phyloP scores from a whole-genome alignment of 139 green algal genomes.

The Coelastrella sp. region DNA sequence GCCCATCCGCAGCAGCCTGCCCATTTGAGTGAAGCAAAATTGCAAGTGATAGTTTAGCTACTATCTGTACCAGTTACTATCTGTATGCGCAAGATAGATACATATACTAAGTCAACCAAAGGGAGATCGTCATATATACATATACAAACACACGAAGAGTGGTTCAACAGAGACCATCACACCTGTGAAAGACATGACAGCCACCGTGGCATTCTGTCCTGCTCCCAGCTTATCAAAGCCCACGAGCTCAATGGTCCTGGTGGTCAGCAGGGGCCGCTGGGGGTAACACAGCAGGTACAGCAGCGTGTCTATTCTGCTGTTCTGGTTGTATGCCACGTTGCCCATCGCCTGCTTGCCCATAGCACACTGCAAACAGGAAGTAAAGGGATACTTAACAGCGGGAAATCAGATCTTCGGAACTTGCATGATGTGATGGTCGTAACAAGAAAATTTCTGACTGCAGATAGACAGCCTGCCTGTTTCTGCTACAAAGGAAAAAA shows the following conservation, averaged over 20 bases:
- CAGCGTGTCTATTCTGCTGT: slow-evolving; percentile 95
- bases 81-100: too few species aligned
- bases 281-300: slow-evolving; percentile 98
- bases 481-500: neutral
- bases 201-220: slow-evolving; percentile 98
- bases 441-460: neutral
- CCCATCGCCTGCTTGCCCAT: slow-evolving; percentile 99
- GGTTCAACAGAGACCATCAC: neutral
- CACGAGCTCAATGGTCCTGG: slow-evolving; percentile 94
- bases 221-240: slow-evolving; percentile 95
- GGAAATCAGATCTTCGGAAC: neutral
- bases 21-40: too few species aligned
- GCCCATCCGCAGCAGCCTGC: too few species aligned
- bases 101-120: too few species aligned
- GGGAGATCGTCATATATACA: too few species aligned
- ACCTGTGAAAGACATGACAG: slow-evolving; percentile 96
- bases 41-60: too few species aligned
- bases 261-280: slow-evolving; percentile 96
- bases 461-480: neutral
- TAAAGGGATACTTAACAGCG: too few species aligned
- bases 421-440: too few species aligned
- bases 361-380: slow-evolving; percentile 83
- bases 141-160: too few species aligned
- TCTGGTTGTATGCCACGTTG: slow-evolving; percentile 98
- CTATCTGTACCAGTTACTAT: too few species aligned